phyloP scores from a whole-genome alignment of 2,329 filamentous ascomycete species.

The Trichophyton schoenleinii region DNA sequence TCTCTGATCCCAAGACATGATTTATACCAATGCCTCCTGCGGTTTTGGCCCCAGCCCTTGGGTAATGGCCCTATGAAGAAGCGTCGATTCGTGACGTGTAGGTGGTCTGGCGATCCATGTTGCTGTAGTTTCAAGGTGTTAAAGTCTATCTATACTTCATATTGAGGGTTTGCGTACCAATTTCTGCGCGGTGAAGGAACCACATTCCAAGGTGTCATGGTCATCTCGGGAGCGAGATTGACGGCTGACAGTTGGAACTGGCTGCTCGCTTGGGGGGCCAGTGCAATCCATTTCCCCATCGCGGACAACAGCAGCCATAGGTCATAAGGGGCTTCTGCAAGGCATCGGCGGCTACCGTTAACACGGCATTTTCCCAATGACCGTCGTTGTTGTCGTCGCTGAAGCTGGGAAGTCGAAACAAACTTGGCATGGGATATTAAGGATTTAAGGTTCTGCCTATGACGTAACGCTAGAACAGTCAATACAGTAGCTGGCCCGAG shows the following conservation, averaged over 20 bases:
- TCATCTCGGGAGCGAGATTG: conserved; percentile 13
- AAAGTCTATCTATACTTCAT: conserved; percentile 13
- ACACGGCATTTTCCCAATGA: neutral
- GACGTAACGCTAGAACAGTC: neutral
- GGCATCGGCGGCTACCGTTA: neutral
- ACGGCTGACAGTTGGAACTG: conserved; percentile 8
- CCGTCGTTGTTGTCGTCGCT: too few species aligned
- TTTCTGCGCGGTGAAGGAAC: conserved; percentile 43
- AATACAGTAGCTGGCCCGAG: neutral
- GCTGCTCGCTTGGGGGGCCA: conserved; percentile 6
- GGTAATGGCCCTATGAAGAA: conserved; percentile 56
- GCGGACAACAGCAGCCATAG: neutral
- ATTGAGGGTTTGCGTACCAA: conserved; percentile 29
- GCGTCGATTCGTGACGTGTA: conserved; percentile 49
- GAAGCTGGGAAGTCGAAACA: neutral
- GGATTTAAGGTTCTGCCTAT: neutral
- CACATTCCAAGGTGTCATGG: conserved; percentile 23
- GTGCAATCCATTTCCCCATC: conserved; percentile 12
- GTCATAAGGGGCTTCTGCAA: neutral
- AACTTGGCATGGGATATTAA: neutral
- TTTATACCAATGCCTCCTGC: conserved; percentile 52
- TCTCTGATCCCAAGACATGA: conserved; percentile 31
- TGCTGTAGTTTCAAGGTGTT: conserved; percentile 27
- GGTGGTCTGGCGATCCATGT: conserved; percentile 49
- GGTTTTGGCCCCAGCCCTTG: conserved; percentile 51